Conservation (phyloP, 2,329 filamentous ascomycete genomes). For the Lecanicillium sp. region DNA sequence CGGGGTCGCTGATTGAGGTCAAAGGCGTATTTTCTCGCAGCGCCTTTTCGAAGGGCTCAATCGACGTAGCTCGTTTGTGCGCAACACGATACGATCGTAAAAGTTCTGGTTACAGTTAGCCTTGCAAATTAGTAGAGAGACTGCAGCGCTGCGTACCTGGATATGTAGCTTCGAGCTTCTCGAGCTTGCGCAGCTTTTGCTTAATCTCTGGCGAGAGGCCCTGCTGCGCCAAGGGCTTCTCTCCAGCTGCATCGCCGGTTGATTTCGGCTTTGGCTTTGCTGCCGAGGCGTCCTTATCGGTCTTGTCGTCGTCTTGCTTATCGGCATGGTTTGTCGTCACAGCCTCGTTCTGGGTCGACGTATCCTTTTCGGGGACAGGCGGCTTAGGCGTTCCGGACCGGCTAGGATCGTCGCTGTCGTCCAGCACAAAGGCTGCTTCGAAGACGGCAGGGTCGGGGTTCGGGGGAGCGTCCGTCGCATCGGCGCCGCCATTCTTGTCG, state of each 20-base stretch:
- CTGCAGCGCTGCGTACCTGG: constrained; percentile 50
- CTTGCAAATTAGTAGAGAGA: no score
- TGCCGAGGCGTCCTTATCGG: constrained; percentile 12
- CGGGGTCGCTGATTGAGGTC: constrained; percentile 78
- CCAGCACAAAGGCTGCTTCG: constrained; percentile 77
- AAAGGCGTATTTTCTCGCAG: constrained; percentile 89
- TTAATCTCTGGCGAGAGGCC: constrained; percentile 70
- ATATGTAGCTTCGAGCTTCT: constrained; percentile 83
- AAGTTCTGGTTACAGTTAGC: constrained; percentile 51
- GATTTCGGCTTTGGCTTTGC: constrained; percentile 12
- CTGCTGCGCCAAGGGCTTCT: constrained; percentile 11
- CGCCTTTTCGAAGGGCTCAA: constrained; percentile 88
- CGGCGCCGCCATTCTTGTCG: constrained; percentile 30
- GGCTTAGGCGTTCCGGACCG: constrained; percentile 51
- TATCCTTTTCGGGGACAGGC: constrained; percentile 26
- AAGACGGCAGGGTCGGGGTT: constrained; percentile 83
- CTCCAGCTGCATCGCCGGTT: constrained; percentile 4
- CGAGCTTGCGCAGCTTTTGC: constrained; percentile 72
- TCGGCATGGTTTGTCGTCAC: constrained; percentile 11
- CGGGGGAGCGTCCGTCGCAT: constrained; percentile 28
- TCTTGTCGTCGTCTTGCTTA: constrained; percentile 10
- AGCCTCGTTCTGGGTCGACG: constrained; percentile 12
- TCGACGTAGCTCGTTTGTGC: constrained; percentile 75
- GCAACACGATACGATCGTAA: constrained; percentile 87
- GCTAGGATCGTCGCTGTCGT: constrained; percentile 67